These are phyloP conservation scores for Globisporangium rhizosaccharum DNA, from an alignment of 352 stramenopile genomes.

Conservation along the genomic window DNA sequence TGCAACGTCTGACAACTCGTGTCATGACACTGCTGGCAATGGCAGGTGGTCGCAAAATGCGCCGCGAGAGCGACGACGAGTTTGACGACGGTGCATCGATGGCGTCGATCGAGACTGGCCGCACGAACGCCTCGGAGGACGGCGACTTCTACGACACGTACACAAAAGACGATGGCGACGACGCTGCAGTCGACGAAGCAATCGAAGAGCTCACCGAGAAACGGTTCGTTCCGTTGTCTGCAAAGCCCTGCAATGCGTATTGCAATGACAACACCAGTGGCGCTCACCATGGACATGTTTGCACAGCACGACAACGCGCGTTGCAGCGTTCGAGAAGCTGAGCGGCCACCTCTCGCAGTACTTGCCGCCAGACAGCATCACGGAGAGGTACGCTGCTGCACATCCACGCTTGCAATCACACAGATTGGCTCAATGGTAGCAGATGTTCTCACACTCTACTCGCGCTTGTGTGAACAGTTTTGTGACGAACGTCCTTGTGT, in stretches of 20 bases:
- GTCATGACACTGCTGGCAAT: constrained; percentile 11
- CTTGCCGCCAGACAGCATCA: constrained; percentile 54
- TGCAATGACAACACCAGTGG: not conserved
- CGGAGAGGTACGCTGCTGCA: constrained; percentile 43
- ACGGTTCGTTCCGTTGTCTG: constrained; percentile 27
- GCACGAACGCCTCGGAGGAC: constrained; percentile 57
- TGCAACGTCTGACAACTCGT: not conserved
- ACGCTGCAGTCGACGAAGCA: constrained; percentile 63
- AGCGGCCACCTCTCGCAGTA: constrained; percentile 59
- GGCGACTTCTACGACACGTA: constrained; percentile 67
- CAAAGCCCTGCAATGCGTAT: not conserved
- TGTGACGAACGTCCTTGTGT: constrained; percentile 59
- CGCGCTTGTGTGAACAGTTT: constrained; percentile 26
- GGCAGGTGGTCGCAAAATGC: constrained; percentile 37
- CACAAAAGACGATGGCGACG: constrained; percentile 50
- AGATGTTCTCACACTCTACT: not conserved
- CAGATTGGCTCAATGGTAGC: not conserved
- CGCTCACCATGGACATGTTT: not conserved
- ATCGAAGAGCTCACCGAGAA: constrained; percentile 79
- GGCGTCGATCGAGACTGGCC: constrained; percentile 59
- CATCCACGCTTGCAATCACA: not conserved
- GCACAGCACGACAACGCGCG: constrained; percentile 58
- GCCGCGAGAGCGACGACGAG: constrained; percentile 51
- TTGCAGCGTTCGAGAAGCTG: constrained; percentile 69
- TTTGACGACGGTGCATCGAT: constrained; percentile 64